Conservation (phyloP, 768 basidiomycete genomes). For the Pleurotus salmoneostramineus region DNA sequence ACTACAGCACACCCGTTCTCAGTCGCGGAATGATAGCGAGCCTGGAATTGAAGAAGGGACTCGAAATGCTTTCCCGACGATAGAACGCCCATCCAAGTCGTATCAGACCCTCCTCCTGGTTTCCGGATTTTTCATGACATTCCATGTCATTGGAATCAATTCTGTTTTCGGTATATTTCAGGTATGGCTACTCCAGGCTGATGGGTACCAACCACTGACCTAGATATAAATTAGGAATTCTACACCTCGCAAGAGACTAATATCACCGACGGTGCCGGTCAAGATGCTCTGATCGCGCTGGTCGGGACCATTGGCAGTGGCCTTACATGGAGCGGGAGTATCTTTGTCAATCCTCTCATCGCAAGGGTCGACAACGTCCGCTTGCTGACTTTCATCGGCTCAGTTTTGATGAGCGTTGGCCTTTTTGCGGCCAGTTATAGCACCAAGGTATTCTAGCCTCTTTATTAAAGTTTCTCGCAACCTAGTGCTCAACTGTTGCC, state of each 20-base stretch:
- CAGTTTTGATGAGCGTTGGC: conserved; percentile 37
- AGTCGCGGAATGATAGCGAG: background rate
- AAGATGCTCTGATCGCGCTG: conserved; percentile 36
- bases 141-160: conserved; percentile 41
- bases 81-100: conserved; percentile 20
- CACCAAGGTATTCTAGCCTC: conserved; percentile 19
- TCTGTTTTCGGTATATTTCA: conserved; percentile 40
- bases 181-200: conserved; percentile 17
- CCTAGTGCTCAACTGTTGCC: background rate
- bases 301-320: conserved; percentile 40
- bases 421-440: conserved; percentile 35
- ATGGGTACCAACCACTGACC: no score
- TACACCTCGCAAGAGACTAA: conserved; percentile 34
- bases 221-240: conserved; percentile 26
- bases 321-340: conserved; percentile 42
- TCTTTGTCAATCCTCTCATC: conserved; percentile 38
- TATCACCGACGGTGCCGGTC: conserved; percentile 28
- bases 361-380: conserved; percentile 26
- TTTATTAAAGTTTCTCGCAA: background rate
- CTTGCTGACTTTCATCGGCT: conserved; percentile 30
- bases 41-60: background rate
- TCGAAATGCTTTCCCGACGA: background rate
- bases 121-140: conserved; percentile 39
- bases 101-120: conserved; percentile 33
- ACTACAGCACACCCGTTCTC: background rate